Conservation (phyloP, 768 basidiomycete species). For the Boletus bicolor region DNA sequence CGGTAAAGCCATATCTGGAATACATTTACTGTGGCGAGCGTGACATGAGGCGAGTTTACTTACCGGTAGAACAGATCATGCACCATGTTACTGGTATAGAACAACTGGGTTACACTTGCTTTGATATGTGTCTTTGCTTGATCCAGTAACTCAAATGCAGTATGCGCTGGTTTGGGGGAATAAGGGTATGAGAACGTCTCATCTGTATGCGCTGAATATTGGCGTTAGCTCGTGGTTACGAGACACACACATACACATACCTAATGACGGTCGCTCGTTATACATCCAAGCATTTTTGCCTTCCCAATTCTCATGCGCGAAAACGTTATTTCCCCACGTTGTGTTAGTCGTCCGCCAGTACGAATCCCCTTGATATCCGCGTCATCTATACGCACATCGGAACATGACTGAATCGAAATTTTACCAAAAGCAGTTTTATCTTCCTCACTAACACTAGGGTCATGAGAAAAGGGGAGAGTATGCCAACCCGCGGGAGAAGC, state of each 20-base stretch:
- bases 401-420: not conserved
- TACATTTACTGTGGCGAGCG: conserved; percentile 4
- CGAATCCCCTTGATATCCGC: conserved; percentile 21
- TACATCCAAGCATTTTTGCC: conserved; percentile 58
- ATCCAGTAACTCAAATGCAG: conserved; percentile 5
- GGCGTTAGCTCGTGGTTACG: not conserved
- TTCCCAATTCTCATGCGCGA: conserved; percentile 91
- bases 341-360: conserved; percentile 70
- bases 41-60: not conserved
- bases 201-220: conserved; percentile 1
- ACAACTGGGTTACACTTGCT: conserved; percentile 81
- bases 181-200: conserved; percentile 67
- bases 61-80: conserved; percentile 81
- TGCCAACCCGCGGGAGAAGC: conserved; percentile 96
- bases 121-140: conserved; percentile 86
- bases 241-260: not conserved
- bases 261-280: conserved; percentile 82
- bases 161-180: conserved; percentile 40
- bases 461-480: conserved; percentile 64
- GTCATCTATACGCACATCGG: not conserved
- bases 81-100: conserved; percentile 80
- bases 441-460: conserved; percentile 44
- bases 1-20: conserved; percentile 84
- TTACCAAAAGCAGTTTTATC: conserved; percentile 7
- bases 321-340: conserved; percentile 87